Base-by-base conservation (phyloP, 116 monocot species). In the Iris pallida region DNA sequence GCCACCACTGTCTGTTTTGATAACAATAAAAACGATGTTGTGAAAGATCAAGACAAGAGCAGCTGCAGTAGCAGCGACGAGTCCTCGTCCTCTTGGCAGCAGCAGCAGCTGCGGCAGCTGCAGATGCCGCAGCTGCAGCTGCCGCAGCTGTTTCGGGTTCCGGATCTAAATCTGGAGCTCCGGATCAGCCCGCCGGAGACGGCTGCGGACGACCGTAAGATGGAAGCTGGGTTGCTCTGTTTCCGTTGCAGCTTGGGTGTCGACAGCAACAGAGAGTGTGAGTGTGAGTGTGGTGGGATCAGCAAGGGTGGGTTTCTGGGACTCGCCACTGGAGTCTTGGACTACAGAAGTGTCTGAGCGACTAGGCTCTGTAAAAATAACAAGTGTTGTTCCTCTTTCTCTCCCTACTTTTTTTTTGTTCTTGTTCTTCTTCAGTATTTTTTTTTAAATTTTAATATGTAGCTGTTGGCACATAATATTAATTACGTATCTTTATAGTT, bases 81-180 rank as follows among this genome's bases (percentile, higher is more conserved):
- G 30, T 30, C 30, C 30, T 30, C 30, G 30, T 30, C 30, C 20
- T 59, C 41, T 59, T 41, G 14, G 12, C 8, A 5, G 8, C 59
- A 4, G 5, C 17, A 15, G 43, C 15, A 6, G 62, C 13, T 7
- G 62, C 13, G 6, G 62, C 42, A 4, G 9, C 4, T 16, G 0
- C 5, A 45, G 5, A 16, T 16, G 62, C 13, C 5, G 62, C 42
- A 4, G 9, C 4, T 16, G 0, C 5, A 45, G 5, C 7, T 16
- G n/a, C n/a, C n/a, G 30, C 30, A 58, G 16, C 5, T 40, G 17
- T 20, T 42, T 14, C 62, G 62, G 0, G 8, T 42, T 62, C 62
- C 64, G 10, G 64, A 64, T 64, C 19, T 64, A 1, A 64, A 64
- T 47, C 64, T 64, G 4, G 64, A 64, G 2, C 64, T 64, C 64